phyloP scores from a whole-genome alignment of 2,329 filamentous ascomycete species.

The Byssoonygena ceratinophila region DNA sequence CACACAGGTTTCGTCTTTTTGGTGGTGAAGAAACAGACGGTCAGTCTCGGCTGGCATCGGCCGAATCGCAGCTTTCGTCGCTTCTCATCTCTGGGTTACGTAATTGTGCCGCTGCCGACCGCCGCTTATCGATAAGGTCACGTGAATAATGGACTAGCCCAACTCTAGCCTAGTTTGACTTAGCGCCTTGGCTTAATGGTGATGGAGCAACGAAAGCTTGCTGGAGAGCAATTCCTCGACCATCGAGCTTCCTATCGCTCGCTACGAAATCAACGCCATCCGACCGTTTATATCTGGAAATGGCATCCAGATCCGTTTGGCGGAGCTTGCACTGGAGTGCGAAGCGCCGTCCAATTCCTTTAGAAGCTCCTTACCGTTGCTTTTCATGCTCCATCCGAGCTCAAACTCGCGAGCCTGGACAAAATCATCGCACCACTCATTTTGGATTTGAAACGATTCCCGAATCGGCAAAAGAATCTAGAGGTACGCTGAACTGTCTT shows the following conservation, averaged over 20 bases:
- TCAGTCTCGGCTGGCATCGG: constrained; percentile 26
- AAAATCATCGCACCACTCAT: constrained; percentile 59
- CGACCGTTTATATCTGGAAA: neutral
- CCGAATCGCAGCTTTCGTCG: neutral
- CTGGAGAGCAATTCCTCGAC: no score
- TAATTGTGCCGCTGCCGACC: constrained; percentile 5
- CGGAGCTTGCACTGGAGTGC: constrained; percentile 29
- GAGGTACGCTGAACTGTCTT: constrained; percentile 37
- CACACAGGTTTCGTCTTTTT: neutral
- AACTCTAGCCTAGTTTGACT: neutral
- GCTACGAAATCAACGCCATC: neutral
- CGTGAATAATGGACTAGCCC: no score
- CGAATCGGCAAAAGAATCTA: constrained; percentile 64
- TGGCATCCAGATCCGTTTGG: constrained; percentile 27
- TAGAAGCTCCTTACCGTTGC: constrained; percentile 35
- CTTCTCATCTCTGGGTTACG: neutral
- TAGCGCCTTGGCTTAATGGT: neutral
- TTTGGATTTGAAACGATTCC: constrained; percentile 83
- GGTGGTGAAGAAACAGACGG: constrained; percentile 1
- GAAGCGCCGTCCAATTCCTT: constrained; percentile 22
- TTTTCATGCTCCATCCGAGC: constrained; percentile 41
- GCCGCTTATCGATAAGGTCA: constrained; percentile 10
- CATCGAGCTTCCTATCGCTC: no score
- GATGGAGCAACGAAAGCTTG: no score
- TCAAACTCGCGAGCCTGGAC: constrained; percentile 29